Evolutionary conservation across 164 flowering plant species (phyloP), one percentile per base, ranked within the genome.

Genomic region (Umbilicus rupestris): DNA sequence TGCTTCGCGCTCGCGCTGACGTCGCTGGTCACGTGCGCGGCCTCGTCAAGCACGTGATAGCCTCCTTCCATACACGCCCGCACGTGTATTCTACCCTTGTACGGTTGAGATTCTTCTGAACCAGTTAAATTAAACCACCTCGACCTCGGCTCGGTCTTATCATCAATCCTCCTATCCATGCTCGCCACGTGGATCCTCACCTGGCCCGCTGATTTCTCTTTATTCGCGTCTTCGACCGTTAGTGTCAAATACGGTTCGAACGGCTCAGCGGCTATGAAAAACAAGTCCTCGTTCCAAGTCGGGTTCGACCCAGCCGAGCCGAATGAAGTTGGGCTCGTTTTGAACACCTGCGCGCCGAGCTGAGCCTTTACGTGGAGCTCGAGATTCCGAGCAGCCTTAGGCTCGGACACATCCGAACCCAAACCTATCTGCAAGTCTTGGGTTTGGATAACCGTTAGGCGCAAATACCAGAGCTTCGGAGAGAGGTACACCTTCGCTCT

Each of bases 11-110:
- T 80, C 26, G 99, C 83, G 52, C 86, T 81, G 0, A 85, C 90
- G 66, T 95, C 99, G 37, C 99, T 92, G 5, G 84, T 83, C 83
- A 87, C 81, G 74, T 89, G 92, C 20, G 96, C 89, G 0, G 97
- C 90, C 71, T 95, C 99, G 62, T 92, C 97, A 11, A 85, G 76
- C 81, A 95, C 99, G 81, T 95, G 99, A 72, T 95, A 95, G 7
- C 99, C 99, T 17, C 96, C 97, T 44, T 95, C 99, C 19, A 92
- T 70, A 39, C 92, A 92, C 0, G 74, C 79, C 10, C 89, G 69
- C 66, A 95, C 78, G 75, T 89, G 96, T 50, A 95, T 85, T 39
- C 99, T 82, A 1, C 97, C 96, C 0, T 88, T 76, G 67, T 88
- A 92, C 0, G 89, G 83, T 1, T 73, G 71, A 0, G 19, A 74